phyloP scores from a whole-genome alignment of 176 grass and related monocot genomes.

The Oryza brachyantha region DNA sequence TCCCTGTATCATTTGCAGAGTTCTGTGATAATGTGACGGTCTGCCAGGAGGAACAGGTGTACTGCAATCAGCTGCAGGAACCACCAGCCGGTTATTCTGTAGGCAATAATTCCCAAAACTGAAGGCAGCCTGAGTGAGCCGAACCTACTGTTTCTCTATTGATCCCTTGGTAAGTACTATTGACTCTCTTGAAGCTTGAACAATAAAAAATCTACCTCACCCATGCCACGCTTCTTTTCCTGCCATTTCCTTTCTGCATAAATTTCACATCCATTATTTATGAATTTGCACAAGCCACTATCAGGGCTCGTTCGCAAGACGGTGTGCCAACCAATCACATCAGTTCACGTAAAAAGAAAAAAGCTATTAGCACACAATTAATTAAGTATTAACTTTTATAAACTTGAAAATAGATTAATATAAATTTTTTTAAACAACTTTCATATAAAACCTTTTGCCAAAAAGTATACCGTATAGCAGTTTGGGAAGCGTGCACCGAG shows the following conservation, averaged over 20 bases:
- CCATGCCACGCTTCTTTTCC: neutral
- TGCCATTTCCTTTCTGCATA: neutral
- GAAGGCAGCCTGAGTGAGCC: neutral
- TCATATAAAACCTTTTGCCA: too few relatives aligned
- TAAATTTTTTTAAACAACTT: too few relatives aligned
- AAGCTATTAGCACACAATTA: too few relatives aligned
- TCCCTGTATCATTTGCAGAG: constrained; percentile 16
- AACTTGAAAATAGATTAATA: too few relatives aligned
- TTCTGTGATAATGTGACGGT: constrained; percentile 31
- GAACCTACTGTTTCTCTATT: constrained; percentile 25
- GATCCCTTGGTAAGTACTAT: constrained; percentile 25
- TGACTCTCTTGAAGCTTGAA: constrained; percentile 3
- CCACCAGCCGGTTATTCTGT: constrained; percentile 30
- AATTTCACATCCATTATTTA: neutral
- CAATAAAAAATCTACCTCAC: constrained; percentile 1
- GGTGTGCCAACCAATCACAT: too few relatives aligned
- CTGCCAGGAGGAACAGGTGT: constrained; percentile 33
- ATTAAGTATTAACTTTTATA: too few relatives aligned
- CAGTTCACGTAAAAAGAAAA: too few relatives aligned
- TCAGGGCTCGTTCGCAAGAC: too few relatives aligned
- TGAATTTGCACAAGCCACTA: constrained; percentile 15
- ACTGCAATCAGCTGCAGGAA: constrained; percentile 30
- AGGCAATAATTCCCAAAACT: constrained; percentile 39
- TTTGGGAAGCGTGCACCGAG: too few relatives aligned
- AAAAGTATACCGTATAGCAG: too few relatives aligned